phyloP scores from a whole-genome alignment of 2,329 filamentous ascomycete species.

The Aurifilum marmelostoma region DNA sequence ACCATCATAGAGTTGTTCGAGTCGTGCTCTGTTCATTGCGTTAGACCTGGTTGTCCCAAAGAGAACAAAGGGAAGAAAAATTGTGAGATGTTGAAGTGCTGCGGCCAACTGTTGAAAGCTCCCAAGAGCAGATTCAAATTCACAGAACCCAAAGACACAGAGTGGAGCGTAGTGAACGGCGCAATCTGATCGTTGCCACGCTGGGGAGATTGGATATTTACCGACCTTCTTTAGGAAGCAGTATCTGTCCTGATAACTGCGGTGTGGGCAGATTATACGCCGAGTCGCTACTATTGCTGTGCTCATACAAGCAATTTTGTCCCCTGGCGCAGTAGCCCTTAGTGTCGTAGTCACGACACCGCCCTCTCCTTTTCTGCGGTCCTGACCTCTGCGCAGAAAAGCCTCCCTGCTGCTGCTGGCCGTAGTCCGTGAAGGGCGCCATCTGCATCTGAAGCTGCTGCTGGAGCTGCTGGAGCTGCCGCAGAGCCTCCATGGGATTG shows the following conservation, averaged over 20 bases:
- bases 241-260: slow-evolving; percentile 33
- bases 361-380: slow-evolving; percentile 45
- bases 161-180: not conserved
- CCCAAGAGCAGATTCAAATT: too few species aligned
- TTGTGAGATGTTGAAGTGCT: too few species aligned
- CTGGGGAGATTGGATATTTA: slow-evolving; percentile 5
- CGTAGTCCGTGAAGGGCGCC: slow-evolving; percentile 44
- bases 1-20: slow-evolving; percentile 30
- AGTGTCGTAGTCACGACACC: slow-evolving; percentile 72
- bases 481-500: slow-evolving; percentile 63
- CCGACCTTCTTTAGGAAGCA: slow-evolving; percentile 40
- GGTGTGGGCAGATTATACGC: slow-evolving; percentile 33
- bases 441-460: slow-evolving; percentile 59
- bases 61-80: too few species aligned
- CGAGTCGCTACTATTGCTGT: slow-evolving; percentile 61
- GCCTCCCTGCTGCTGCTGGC: slow-evolving; percentile 26
- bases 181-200: not conserved
- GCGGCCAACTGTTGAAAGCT: too few species aligned
- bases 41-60: slow-evolving; percentile 11
- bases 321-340: slow-evolving; percentile 74
- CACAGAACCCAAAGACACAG: not conserved
- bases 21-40: slow-evolving; percentile 55
- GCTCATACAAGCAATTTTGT: slow-evolving; percentile 69
- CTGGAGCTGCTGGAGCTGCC: slow-evolving; percentile 65
- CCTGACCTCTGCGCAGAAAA: slow-evolving; percentile 30